These are phyloP conservation scores for Erythrobasidium yunnanense DNA, from an alignment of 768 basidiomycete species.

Conservation along the genomic window DNA sequence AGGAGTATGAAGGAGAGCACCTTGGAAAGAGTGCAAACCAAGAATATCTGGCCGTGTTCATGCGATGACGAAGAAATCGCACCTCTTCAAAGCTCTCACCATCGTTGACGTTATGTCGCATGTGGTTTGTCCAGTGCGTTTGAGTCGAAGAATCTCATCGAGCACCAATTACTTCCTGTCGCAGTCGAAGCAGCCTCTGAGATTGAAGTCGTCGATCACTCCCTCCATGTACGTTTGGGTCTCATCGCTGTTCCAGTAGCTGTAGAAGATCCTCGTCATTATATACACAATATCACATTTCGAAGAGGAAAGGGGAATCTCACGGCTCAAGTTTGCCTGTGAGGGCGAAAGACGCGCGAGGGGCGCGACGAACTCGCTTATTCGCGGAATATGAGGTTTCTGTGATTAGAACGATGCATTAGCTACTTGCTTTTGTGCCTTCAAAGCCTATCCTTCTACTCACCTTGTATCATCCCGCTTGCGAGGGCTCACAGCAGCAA, in stretches of 20 bases:
- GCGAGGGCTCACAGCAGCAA: no score
- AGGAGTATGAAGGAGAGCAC: slow-evolving; percentile 53
- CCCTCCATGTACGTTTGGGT: slow-evolving; percentile 51
- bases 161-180: slow-evolving; percentile 47
- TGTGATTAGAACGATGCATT: no score
- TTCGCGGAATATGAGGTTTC: no score
- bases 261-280: no score
- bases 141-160: slow-evolving; percentile 48
- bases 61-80: slow-evolving; percentile 52
- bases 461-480: no score
- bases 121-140: slow-evolving; percentile 53
- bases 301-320: no score
- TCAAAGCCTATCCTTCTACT: no score
- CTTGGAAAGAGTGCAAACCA: slow-evolving; percentile 51
- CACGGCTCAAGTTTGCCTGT: no score
- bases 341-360: no score
- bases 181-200: slow-evolving; percentile 20
- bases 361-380: no score
- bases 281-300: no score
- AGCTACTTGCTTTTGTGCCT: no score
- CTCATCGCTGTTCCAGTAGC: slow-evolving; percentile 54
- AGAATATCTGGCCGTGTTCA: slow-evolving; percentile 59
- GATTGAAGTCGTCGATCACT: slow-evolving; percentile 13
- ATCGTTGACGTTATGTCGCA: slow-evolving; percentile 16
- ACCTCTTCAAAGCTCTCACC: slow-evolving; percentile 50